Base-by-base conservation (phyloP, 176 grass and related monocot species). In the maize (Zea mays) region DNA sequence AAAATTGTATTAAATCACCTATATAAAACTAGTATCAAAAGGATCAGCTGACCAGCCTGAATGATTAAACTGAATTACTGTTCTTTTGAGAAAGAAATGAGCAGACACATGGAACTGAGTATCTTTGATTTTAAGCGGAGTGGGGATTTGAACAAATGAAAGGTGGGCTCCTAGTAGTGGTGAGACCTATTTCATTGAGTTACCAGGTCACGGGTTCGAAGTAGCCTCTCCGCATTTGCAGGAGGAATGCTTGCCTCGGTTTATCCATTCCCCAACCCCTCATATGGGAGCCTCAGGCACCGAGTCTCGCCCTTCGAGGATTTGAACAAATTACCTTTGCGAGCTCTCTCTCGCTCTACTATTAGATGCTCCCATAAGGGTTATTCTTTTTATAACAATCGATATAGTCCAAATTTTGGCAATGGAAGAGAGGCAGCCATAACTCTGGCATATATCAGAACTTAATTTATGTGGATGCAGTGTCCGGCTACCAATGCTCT, bases 341-440 rank as follows among this genome's bases (percentile, higher is more conserved):
- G 39, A 38, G 34, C 14, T 39, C 69, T 52, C 15, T 54, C 34
- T 16, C 17, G 45, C 45, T 38, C 27, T 51, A 71, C 33, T 13
- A 51, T 8, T 52, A 62, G 21, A 14, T 17, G 27, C 64, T 77
- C 41, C 27, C 6, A 10, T 55, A 65, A 74, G 14, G 70, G 37
- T 27, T 65, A 65, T 72, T 73, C 5, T 65, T 51, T 62, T 62
- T 73, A n/a, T 35, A 80, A 3, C 41, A 67, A 67, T 61, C 10
- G 19, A 3, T 17, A 34, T 7, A 63, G 14, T 64, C 21, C 0
- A 43, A 37, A 27, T 65, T 54, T 62, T 14, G 8, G 37, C 46
- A 71, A 10, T 76, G 45, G 65, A 72, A 58, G n/a, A 40, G 38
- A 66, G 10, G 21, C 6, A 46, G 14, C 1, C 27, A 42, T 15